phyloP scores from a whole-genome alignment of 1,284 basidiomycete genomes.

The Trichosporon asahii region DNA sequence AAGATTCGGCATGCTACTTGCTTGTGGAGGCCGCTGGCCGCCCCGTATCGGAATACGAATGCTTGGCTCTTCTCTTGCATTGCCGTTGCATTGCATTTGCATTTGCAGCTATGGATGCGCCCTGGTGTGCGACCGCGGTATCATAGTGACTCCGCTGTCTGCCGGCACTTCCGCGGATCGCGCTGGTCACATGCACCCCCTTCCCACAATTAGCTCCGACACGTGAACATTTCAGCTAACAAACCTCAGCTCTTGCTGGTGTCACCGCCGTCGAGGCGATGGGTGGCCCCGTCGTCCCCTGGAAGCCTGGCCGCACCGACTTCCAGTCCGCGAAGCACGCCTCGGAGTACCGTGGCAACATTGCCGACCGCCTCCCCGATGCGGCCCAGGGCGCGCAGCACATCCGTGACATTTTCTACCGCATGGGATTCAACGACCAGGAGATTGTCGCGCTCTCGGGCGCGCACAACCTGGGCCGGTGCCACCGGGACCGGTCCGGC shows the following conservation, averaged over 20 bases:
- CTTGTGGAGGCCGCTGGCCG: too few species aligned
- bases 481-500: slow-evolving; percentile 54
- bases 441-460: slow-evolving; percentile 60
- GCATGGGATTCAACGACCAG: slow-evolving; percentile 57
- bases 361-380: slow-evolving; percentile 53
- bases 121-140: background rate
- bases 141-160: background rate
- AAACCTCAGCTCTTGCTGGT: slow-evolving; percentile 49
- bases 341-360: slow-evolving; percentile 48
- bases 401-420: slow-evolving; percentile 55
- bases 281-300: slow-evolving; percentile 55
- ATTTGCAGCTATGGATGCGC: background rate
- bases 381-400: slow-evolving; percentile 55
- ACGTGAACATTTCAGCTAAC: slow-evolving; percentile 1
- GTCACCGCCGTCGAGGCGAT: slow-evolving; percentile 55
- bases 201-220: background rate
- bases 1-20: background rate
- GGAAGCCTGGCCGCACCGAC: slow-evolving; percentile 56
- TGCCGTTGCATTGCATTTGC: background rate
- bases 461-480: slow-evolving; percentile 57
- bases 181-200: background rate
- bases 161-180: background rate
- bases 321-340: slow-evolving; percentile 51
- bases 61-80: background rate
- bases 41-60: background rate